Base-by-base conservation (phyloP, 164 flowering plant genomes). In the Chimonanthus salicifolius region DNA sequence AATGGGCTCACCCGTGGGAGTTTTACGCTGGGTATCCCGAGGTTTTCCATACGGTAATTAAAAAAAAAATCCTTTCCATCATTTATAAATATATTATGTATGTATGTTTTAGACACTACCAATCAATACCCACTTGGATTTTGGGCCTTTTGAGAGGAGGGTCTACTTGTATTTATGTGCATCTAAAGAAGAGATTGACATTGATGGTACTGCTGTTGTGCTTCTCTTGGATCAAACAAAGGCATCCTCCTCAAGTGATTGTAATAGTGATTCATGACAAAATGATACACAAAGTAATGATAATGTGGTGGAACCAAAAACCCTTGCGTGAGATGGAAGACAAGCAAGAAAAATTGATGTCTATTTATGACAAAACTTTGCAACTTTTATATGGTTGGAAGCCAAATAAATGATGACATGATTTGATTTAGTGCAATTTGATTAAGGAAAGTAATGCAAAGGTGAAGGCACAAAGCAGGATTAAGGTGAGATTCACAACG, bases 391-490 rank as follows among this genome's bases (percentile, higher is more conserved):
- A 33, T 13, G 21, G 66, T 6, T 63, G 66, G 66, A 8, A 63
- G 18, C 66, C 66, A 63, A 63, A 33, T 33, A 6, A 63, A 66
- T 66, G 68, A 66, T 66, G 9, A 15, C 68, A 44, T 66, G 68
- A 66, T 7, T 33, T 33, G 9, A 3, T 66, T 3, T 33, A 9
- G 16, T 33, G 66, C 21, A 63, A 63, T 63, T 63, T 63, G 5
- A 58, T n/a, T 70, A 68, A 50, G 68, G 76, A 54, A 58, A 64
- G 60, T 6, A 78, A 79, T 49, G 71, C 70, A 71, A 46, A 69
- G 74, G 16, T 33, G 71, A 78, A 74, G 65, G 67, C 68, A 71
- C 63, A 77, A 81, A 74, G 65, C 64, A 67, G 75, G 77, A 80
- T 77, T 83, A 82, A 78, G 82, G 60, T 13, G 16, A 5, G 60